Evolutionary conservation across 2,329 filamentous ascomycete species (phyloP).

Genomic region (Fusarium dlaminii): DNA sequence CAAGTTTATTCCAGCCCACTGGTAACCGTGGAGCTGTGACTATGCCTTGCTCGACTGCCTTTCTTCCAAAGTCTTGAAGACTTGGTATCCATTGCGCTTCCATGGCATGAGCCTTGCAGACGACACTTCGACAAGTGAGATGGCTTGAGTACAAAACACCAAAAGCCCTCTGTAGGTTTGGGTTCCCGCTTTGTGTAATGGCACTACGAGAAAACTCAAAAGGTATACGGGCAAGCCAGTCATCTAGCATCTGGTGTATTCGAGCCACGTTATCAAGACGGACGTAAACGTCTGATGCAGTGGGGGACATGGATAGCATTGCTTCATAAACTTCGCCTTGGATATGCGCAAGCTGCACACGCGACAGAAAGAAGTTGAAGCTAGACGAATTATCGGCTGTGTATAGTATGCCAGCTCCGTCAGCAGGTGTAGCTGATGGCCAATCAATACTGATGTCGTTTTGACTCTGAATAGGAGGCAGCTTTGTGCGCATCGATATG

Average conservation of each 20-base stretch:
- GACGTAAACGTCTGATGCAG: neutral
- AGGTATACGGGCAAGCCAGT: constrained; percentile 8
- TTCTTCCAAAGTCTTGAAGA: neutral
- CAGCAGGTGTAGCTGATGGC: neutral
- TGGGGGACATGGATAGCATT: neutral
- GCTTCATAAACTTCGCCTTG: constrained; percentile 22
- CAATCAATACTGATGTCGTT: constrained; percentile 1
- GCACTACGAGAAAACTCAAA: neutral
- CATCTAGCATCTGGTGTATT: neutral
- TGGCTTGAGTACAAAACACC: constrained; percentile 12
- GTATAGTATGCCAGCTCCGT: neutral
- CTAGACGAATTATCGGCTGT: neutral
- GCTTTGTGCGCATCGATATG: neutral
- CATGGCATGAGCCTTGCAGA: neutral
- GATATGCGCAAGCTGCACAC: constrained; percentile 19
- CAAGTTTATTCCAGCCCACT: constrained; percentile 8
- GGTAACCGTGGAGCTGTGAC: neutral
- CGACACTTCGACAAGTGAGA: neutral
- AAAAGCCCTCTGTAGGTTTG: neutral
- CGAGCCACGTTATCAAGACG: neutral
- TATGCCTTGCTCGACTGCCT: fast-evolving
- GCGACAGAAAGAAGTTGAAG: constrained; percentile 14
- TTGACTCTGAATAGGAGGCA: constrained; percentile 9
- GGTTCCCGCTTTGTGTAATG: neutral
- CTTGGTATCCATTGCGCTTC: neutral